Conservation (phyloP, 2,329 filamentous ascomycete species). For the Fusarium aywerte region DNA sequence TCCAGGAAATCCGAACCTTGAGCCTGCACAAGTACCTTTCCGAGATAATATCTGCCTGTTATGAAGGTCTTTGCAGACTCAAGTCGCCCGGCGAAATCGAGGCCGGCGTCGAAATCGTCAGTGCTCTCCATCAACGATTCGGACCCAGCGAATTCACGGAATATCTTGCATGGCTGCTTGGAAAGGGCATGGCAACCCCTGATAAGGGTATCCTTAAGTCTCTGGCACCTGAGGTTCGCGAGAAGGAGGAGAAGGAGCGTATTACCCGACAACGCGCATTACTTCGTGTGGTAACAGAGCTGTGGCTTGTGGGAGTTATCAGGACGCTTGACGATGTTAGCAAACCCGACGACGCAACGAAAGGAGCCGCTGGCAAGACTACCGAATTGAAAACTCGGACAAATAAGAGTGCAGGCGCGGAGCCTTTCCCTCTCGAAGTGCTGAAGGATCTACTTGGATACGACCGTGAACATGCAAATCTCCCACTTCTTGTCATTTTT, state of each 20-base stretch:
- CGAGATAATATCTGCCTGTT: slow-evolving; percentile 95
- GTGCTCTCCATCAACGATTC: slow-evolving; percentile 95
- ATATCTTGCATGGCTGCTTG: slow-evolving; percentile 91
- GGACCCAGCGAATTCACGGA: slow-evolving; percentile 90
- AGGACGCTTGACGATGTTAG: slow-evolving; percentile 78
- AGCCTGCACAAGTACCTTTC: slow-evolving; percentile 97
- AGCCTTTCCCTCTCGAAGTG: slow-evolving; percentile 97
- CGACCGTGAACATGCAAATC: slow-evolving; percentile 90
- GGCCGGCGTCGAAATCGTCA: slow-evolving; percentile 90
- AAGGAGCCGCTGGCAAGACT: slow-evolving; percentile 70
- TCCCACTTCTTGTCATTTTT: slow-evolving; percentile 92
- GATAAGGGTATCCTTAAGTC: slow-evolving; percentile 86
- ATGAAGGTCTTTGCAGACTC: slow-evolving; percentile 90
- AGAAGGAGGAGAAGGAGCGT: slow-evolving; percentile 96
- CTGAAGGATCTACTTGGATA: slow-evolving; percentile 95
- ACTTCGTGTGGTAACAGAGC: slow-evolving; percentile 88
- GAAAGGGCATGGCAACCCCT: slow-evolving; percentile 88
- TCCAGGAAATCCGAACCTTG: slow-evolving; percentile 88
- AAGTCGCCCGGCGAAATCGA: slow-evolving; percentile 93
- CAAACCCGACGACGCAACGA: slow-evolving; percentile 71
- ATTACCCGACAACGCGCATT: slow-evolving; percentile 86
- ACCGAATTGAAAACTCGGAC: slow-evolving; percentile 68
- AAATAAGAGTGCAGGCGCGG: slow-evolving; percentile 72
- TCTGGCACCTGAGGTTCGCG: slow-evolving; percentile 81
- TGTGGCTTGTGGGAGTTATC: slow-evolving; percentile 93